phyloP scores from a whole-genome alignment of 805 yeast species.

The Hanseniaspora singularis region DNA sequence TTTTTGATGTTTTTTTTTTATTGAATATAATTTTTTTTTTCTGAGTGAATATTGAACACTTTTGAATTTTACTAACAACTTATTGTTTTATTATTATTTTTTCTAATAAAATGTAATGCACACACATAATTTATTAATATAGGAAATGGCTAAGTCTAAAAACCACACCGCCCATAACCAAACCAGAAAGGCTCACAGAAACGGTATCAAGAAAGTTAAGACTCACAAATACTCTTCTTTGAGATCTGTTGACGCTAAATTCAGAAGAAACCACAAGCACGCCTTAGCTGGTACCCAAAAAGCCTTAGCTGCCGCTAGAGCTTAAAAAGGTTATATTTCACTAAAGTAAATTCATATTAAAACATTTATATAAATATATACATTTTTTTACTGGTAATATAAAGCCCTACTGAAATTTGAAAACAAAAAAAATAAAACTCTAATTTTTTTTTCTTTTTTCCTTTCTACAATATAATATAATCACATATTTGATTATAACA shows the following conservation, averaged over 20 bases:
- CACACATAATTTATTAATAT: constrained; percentile 1
- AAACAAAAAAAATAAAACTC: not conserved
- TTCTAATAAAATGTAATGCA: not conserved
- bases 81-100: not conserved
- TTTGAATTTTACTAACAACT: not conserved
- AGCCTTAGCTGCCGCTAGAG: constrained; percentile 76
- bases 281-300: constrained; percentile 96
- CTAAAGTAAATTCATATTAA: not conserved
- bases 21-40: too few species aligned
- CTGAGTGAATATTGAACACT: too few species aligned
- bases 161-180: constrained; percentile 99
- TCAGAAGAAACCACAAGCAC: constrained; percentile 98
- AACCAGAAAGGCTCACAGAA: constrained; percentile 98
- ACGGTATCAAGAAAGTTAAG: constrained; percentile 99
- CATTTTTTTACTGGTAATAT: not conserved
- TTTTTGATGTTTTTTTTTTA: not conserved
- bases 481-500: too few species aligned
- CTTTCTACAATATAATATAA: too few species aligned
- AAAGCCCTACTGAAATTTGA: not conserved
- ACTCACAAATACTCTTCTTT: constrained; percentile 95
- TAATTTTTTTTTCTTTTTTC: too few species aligned
- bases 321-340: constrained; percentile 26
- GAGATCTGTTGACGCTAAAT: constrained; percentile 98
- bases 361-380: constrained; percentile 1
- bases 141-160: constrained; percentile 94